A percentile compares a stretch with the other conserved stretches of the same genome.
Conservation (phyloP, 257 asterid genomes). For the Ligustrum vulgare region DNA sequence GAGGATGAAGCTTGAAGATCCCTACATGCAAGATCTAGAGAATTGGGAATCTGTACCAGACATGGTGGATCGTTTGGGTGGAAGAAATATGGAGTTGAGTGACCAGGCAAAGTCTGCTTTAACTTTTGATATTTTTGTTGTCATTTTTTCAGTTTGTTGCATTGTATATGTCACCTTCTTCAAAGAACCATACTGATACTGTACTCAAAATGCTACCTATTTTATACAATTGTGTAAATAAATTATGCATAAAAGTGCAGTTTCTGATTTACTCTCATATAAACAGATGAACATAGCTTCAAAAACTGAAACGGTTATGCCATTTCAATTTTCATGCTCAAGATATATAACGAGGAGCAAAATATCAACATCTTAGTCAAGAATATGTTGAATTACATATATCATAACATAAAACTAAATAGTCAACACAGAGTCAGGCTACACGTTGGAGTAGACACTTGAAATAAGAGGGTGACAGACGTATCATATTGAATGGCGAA, state of each 20-base stretch:
- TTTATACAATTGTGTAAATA: not conserved
- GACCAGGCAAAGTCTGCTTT: constrained; percentile 86
- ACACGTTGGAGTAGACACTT: not conserved
- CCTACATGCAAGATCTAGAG: constrained; percentile 55
- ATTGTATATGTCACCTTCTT: constrained; percentile 61
- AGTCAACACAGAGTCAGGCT: not conserved
- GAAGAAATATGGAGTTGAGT: constrained; percentile 78
- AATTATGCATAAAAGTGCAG: not conserved
- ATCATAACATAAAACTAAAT: not conserved
- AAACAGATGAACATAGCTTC: not conserved
- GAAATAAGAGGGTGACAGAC: not conserved
- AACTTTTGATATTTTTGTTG: constrained; percentile 67
- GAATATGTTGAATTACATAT: constrained; percentile 2
- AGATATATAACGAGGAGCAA: not conserved
- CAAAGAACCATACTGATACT: constrained; percentile 54
- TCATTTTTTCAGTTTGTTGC: constrained; percentile 67
- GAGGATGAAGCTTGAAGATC: constrained; percentile 76
- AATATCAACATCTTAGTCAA: not conserved
- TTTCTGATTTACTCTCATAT: not conserved
- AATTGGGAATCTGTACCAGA: constrained; percentile 67
- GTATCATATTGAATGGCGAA: not conserved
- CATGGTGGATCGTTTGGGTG: constrained; percentile 86
- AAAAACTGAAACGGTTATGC: not conserved
- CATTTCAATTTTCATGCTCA: not conserved
- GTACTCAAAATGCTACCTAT: not conserved